phyloP scores from a whole-genome alignment of 345 rosid species.

The Cardamine occulta region DNA sequence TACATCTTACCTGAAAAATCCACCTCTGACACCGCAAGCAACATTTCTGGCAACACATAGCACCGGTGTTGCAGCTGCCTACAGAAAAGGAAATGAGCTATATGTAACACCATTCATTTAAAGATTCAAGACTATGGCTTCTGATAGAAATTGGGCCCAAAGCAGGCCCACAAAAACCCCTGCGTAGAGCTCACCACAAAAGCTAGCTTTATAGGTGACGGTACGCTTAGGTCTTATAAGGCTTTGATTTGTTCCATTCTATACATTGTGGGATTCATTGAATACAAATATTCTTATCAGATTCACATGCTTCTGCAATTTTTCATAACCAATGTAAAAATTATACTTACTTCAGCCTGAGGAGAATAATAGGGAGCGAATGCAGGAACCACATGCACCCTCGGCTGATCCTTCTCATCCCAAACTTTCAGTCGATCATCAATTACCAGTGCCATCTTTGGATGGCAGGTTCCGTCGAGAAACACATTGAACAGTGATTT shows the following conservation, averaged over 20 bases:
- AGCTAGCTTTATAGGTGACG: conserved; percentile 26
- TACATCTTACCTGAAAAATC: conserved; percentile 84
- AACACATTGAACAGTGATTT: conserved; percentile 92
- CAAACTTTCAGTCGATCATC: conserved; percentile 98
- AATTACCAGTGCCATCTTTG: conserved; percentile 95
- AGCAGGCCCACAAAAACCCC: conserved; percentile 25
- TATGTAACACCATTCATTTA: conserved; percentile 32
- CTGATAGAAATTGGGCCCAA: conserved; percentile 15
- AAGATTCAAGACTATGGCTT: conserved; percentile 19
- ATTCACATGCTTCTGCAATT: conserved; percentile 34
- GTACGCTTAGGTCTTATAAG: conserved; percentile 4
- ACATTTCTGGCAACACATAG: conserved; percentile 92
- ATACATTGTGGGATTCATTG: background rate
- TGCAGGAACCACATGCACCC: conserved; percentile 99
- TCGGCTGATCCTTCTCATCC: conserved; percentile 97
- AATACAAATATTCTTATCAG: conserved; percentile 14
- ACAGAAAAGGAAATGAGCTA: conserved; percentile 53
- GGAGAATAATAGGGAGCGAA: conserved; percentile 98
- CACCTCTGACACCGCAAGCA: conserved; percentile 96
- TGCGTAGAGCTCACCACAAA: conserved; percentile 19
- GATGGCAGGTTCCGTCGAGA: conserved; percentile 87
- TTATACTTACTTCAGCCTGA: conserved; percentile 83
- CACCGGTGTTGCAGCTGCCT: conserved; percentile 76
- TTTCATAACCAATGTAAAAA: conserved; percentile 28
- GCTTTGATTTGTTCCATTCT: conserved; percentile 17